These are phyloP conservation scores for Helicocarpus griseus DNA, from an alignment of 2,329 filamentous ascomycete species.

Conservation along the genomic window DNA sequence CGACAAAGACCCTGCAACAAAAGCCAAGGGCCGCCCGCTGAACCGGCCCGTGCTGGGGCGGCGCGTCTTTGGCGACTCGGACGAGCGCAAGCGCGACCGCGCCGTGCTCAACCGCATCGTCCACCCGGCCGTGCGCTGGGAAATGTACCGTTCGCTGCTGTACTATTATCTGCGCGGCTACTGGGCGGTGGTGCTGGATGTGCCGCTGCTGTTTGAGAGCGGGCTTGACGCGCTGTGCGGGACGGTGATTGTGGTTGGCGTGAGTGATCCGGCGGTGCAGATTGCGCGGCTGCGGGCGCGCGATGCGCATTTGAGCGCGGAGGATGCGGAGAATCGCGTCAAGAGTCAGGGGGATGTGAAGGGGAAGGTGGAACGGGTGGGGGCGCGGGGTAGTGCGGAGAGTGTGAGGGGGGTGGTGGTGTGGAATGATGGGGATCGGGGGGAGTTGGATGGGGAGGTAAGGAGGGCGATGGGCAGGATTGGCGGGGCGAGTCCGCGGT, in stretches of 20 bases:
- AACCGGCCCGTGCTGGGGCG: constrained; percentile 79
- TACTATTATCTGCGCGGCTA: constrained; percentile 61
- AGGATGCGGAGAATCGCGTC: constrained; percentile 82
- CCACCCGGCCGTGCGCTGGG: constrained; percentile 76
- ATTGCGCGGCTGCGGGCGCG: constrained; percentile 66
- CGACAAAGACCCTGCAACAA: constrained; percentile 20
- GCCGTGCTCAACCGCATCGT: constrained; percentile 79
- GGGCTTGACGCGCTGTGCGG: constrained; percentile 79
- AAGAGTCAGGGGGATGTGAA: constrained; percentile 76
- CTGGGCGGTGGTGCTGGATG: constrained; percentile 87
- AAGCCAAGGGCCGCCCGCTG: constrained; percentile 47
- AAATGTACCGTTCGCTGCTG: constrained; percentile 69
- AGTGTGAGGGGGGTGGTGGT: constrained; percentile 62
- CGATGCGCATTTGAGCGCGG: constrained; percentile 67
- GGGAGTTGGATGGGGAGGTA: constrained; percentile 59
- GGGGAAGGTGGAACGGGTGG: constrained; percentile 68
- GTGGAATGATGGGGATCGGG: constrained; percentile 76
- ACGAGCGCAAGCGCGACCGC: constrained; percentile 61
- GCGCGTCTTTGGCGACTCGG: constrained; percentile 72
- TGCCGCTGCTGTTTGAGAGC: constrained; percentile 85
- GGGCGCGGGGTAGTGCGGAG: constrained; percentile 47
- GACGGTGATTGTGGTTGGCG: constrained; percentile 75
- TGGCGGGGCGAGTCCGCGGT: constrained; percentile 54
- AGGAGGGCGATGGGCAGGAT: constrained; percentile 56
- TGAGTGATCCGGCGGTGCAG: constrained; percentile 69